phyloP scores from a whole-genome alignment of 2,329 filamentous ascomycete species.

The Botrytis elliptica region DNA sequence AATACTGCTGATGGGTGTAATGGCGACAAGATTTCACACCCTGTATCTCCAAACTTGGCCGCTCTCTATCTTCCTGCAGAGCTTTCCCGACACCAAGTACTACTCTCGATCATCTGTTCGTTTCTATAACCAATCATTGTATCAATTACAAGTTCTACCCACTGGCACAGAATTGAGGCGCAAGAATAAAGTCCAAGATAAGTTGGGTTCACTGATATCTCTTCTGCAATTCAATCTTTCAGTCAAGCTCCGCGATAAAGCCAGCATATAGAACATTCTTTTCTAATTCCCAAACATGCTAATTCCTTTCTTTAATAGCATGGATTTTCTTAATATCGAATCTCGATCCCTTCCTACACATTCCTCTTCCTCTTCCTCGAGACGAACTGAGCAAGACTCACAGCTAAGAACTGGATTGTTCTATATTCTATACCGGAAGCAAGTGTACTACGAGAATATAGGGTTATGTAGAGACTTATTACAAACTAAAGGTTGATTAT shows the following conservation, averaged over 20 bases:
- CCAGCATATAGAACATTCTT: rapidly evolving
- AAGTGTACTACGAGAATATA: background rate
- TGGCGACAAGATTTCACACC: background rate
- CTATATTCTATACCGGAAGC: background rate
- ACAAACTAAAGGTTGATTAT: background rate
- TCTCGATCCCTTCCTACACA: background rate
- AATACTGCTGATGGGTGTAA: background rate
- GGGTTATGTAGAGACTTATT: background rate
- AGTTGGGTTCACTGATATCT: background rate
- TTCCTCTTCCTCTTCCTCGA: background rate
- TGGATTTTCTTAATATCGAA: background rate
- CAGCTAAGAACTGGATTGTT: background rate
- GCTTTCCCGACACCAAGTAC: background rate
- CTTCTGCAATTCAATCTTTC: too few species aligned
- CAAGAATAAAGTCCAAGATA: background rate
- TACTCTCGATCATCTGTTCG: background rate
- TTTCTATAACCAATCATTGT: background rate
- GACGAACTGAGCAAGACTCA: background rate
- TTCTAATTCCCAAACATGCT: background rate
- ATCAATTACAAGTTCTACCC: background rate
- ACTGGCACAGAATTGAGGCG: background rate
- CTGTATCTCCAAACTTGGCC: background rate
- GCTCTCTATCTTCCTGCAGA: too few species aligned
- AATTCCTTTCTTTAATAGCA: background rate
- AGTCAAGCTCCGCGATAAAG: background rate